Percentiles rank a stretch among this genome's conserved stretches.
Evolutionary conservation across 257 asterid genomes (phyloP).

Genomic region (Paraleonurus japonicus): DNA sequence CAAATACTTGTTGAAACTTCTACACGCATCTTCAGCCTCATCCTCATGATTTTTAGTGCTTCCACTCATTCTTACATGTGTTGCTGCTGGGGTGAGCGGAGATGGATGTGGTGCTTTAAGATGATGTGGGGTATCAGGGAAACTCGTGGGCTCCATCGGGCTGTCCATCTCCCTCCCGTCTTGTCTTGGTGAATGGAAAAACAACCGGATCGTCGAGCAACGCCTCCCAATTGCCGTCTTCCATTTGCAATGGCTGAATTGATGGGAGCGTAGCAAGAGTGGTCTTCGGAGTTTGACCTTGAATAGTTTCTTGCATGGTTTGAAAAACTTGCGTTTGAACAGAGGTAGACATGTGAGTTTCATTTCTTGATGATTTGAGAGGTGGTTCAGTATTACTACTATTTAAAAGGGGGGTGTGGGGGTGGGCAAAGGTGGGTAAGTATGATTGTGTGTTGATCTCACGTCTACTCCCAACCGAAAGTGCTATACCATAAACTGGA

Average conservation of each 20-base stretch:
- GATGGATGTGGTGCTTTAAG: slow-evolving; percentile 60
- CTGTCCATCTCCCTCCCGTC: slow-evolving; percentile 32
- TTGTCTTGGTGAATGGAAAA: slow-evolving; percentile 27
- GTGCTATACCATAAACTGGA: slow-evolving; percentile 39
- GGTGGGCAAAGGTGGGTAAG: background rate
- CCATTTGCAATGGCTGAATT: slow-evolving; percentile 19
- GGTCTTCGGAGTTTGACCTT: slow-evolving; percentile 47
- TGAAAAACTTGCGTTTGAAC: slow-evolving; percentile 47
- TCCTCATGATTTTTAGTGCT: background rate
- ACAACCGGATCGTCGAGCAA: slow-evolving; percentile 19
- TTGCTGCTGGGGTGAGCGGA: slow-evolving; percentile 81
- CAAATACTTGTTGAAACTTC: slow-evolving; percentile 69
- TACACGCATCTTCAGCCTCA: slow-evolving; percentile 59
- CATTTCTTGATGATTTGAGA: slow-evolving; percentile 10
- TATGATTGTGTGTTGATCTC: slow-evolving; percentile 39
- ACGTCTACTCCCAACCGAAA: slow-evolving; percentile 36
- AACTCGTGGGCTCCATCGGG: slow-evolving; percentile 45
- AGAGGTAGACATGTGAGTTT: slow-evolving; percentile 16
- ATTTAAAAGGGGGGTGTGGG: slow-evolving; percentile 5
- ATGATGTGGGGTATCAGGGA: slow-evolving; percentile 35
- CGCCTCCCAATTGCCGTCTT: background rate
- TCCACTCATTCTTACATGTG: slow-evolving; percentile 33
- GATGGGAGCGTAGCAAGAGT: slow-evolving; percentile 38
- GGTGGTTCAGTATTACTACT: background rate
- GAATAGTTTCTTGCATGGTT: slow-evolving; percentile 53